Percentiles rank a stretch among this genome's conserved stretches.
Conservation (phyloP, 805 yeast species). For the Ogataea pilisensis region DNA sequence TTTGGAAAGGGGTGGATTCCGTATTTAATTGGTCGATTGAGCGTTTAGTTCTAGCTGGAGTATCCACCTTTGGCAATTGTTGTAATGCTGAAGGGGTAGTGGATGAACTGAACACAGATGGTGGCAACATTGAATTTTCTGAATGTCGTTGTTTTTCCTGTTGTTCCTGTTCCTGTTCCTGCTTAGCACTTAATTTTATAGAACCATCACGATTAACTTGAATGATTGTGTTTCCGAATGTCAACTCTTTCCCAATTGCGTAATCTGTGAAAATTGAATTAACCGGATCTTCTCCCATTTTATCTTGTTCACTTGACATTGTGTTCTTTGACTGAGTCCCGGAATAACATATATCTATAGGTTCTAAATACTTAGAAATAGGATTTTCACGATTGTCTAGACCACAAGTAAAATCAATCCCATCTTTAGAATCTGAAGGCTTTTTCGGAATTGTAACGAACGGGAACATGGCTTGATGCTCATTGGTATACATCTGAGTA, state of each 20-base stretch:
- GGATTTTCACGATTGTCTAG: constrained; percentile 2
- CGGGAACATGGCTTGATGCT: constrained; percentile 16
- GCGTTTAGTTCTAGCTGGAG: constrained; percentile 15
- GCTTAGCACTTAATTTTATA: background rate
- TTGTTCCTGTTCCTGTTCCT: too few relatives aligned
- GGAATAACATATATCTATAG: constrained; percentile 7
- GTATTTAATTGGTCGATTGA: constrained; percentile 9
- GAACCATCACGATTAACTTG: constrained; percentile 6
- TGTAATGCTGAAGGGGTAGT: background rate
- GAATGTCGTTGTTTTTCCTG: background rate
- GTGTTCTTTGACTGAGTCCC: too few relatives aligned
- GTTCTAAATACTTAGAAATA: constrained; percentile 12
- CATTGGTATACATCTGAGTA: constrained; percentile 1
- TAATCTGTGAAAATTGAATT: constrained; percentile 12
- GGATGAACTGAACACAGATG: background rate
- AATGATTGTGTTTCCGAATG: constrained; percentile 9
- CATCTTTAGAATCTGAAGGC: constrained; percentile 12
- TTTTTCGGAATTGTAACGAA: constrained; percentile 4
- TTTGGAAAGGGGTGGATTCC: constrained; percentile 7
- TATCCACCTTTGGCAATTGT: constrained; percentile 6
- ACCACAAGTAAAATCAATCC: constrained; percentile 15
- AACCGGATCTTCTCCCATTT: background rate
- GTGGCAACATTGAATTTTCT: too few relatives aligned
- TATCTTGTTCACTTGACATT: background rate
- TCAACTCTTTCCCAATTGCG: constrained; percentile 4